These are phyloP conservation scores for Ganoderma sinense DNA, from an alignment of 1,284 basidiomycete species.

Conservation along the genomic window DNA sequence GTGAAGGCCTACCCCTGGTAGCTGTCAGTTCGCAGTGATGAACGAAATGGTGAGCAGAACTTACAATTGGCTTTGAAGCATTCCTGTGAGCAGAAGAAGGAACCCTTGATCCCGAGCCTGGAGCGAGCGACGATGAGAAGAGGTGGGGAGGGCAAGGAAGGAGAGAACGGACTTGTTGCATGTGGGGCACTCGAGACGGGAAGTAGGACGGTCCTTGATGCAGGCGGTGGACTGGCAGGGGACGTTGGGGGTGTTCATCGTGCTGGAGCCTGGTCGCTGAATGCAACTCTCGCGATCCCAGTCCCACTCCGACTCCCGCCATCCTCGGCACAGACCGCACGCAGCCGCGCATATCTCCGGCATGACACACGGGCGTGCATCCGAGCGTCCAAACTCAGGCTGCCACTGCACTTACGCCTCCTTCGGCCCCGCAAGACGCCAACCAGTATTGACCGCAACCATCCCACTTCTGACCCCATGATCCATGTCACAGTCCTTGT, in stretches of 20 bases:
- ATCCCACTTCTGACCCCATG: not conserved
- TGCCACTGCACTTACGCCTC: not conserved
- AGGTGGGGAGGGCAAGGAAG: conserved; percentile 7
- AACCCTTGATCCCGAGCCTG: conserved; percentile 82
- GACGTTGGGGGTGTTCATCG: conserved; percentile 44
- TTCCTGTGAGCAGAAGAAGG: conserved; percentile 85
- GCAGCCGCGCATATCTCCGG: not conserved
- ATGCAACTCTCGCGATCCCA: not conserved
- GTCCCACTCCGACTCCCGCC: too few species aligned
- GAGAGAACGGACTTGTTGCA: conserved; percentile 72
- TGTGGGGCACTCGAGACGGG: conserved; percentile 81
- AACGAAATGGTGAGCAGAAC: conserved; percentile 37
- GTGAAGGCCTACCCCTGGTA: conserved; percentile 52
- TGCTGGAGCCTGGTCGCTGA: conserved; percentile 7
- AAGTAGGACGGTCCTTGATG: conserved; percentile 78
- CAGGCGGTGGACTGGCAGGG: conserved; percentile 75
- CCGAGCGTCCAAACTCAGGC: too few species aligned
- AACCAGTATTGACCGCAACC: not conserved
- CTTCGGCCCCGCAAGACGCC: not conserved
- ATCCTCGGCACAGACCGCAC: too few species aligned
- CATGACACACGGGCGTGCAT: not conserved
- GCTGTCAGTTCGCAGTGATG: conserved; percentile 8
- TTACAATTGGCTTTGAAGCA: conserved; percentile 87
- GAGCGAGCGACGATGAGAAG: conserved; percentile 24
- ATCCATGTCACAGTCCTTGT: not conserved